A percentile compares a stretch with the other conserved stretches of the same genome.
These are phyloP conservation scores for Cladorrhinum samala DNA, from an alignment of 495 filamentous ascomycete species.

Conservation along the genomic window DNA sequence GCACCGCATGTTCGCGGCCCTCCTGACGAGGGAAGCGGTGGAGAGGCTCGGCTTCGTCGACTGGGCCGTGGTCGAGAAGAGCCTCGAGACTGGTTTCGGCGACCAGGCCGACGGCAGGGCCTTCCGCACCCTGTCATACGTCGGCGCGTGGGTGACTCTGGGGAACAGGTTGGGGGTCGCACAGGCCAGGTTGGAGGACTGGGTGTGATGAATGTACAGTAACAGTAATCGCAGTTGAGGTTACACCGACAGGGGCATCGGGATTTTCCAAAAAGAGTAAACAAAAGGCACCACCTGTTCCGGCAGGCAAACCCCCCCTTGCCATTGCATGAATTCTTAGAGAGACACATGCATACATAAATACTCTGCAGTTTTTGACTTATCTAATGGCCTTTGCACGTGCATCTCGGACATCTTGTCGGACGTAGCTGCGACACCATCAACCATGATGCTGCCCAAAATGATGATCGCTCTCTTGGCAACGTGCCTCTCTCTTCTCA, in stretches of 20 bases:
- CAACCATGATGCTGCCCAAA: neutral
- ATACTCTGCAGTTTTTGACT: no score
- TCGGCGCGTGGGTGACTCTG: conserved; percentile 9
- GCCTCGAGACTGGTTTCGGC: conserved; percentile 29
- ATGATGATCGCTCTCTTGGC: neutral
- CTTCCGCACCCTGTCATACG: conserved; percentile 5
- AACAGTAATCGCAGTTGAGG: no score
- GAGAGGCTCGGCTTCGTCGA: conserved; percentile 41
- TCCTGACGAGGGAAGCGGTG: conserved; percentile 36
- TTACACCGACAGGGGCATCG: no score
- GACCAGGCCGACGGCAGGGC: conserved; percentile 9
- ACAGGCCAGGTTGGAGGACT: neutral
- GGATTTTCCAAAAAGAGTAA: no score
- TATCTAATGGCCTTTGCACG: no score
- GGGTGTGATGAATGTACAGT: neutral
- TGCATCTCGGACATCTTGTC: no score
- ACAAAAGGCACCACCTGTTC: no score
- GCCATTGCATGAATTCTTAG: neutral
- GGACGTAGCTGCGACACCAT: no score
- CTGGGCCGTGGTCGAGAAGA: conserved; percentile 20
- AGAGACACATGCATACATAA: neutral
- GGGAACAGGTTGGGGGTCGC: conserved; percentile 8
- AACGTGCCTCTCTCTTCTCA: neutral
- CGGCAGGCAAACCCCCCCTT: no score
- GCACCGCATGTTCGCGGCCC: conserved; percentile 24